Base-by-base conservation (phyloP, 1,284 basidiomycete species). In the Moesziomyces globuligerus region DNA sequence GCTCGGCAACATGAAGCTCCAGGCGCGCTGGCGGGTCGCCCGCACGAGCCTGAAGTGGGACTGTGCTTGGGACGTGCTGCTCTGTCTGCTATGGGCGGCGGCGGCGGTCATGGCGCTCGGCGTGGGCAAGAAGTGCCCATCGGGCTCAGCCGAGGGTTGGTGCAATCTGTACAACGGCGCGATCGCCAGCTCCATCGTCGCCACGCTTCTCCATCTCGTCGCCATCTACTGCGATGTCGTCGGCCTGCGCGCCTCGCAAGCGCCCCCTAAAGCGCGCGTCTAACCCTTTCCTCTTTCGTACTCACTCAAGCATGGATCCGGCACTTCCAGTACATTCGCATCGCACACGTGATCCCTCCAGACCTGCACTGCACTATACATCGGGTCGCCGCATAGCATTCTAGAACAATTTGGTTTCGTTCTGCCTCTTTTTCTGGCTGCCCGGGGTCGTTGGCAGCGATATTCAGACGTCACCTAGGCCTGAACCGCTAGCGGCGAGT, bases 111-210 rank as follows among this genome's bases (percentile, higher is more conserved):
- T 74, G 47, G 47, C 59, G 32, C 42, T 76, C 11, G 60, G 45
- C 17, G 50, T 76, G 13, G 73, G 73, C 1, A 65, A 64, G 17
- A 65, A 55, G 28, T 77, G 75, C 34, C 58, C 61, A 0, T 36
- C 60, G 1, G 75, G 75, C 3, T 42, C 54, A 0, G 47, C 46
- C 3, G 46, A 59, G n/a, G 75, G 75, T 2, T 77, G 75, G 75
- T 77, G 75, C 50, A 68, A 65, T 23, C 28, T 61, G 37, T 77
- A 74, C 55, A 76, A 77, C 42, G 71, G 58, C 10, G 71, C 73
- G 20, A 74, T 75, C 20, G 75, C 75, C 11, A 72, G 66, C 47
- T 52, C 65, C 8, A 49, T 65, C 24, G 37, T 74, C 20, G 48
- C 54, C n/a, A 49, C 66, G 13, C 32, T 67, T 26, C 37, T 62